phyloP scores from a whole-genome alignment of 192 early-diverging fungal species.

The Phlyctochytrium planicorne region DNA sequence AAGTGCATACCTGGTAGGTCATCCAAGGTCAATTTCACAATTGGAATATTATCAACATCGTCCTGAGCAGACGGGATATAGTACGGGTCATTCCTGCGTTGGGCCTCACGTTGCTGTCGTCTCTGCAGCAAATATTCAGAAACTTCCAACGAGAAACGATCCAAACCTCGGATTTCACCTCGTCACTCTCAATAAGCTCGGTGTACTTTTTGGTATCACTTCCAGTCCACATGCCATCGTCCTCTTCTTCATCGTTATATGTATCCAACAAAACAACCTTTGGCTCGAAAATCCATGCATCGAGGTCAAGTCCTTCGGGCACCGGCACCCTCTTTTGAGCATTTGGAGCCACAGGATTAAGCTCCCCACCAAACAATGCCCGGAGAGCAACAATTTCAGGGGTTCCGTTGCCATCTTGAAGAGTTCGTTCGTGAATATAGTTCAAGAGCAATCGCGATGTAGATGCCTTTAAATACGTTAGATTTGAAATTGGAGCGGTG shows the following conservation, averaged over 20 bases:
- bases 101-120: slow-evolving; percentile 36
- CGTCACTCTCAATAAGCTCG: neutral
- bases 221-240: slow-evolving; percentile 3
- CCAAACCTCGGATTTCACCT: slow-evolving; percentile 9
- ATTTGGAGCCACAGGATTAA: slow-evolving; percentile 86
- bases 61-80: slow-evolving; percentile 58
- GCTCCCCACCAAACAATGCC: slow-evolving; percentile 67
- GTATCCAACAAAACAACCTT: slow-evolving; percentile 43
- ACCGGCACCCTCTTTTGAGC: slow-evolving; percentile 89
- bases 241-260: neutral
- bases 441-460: slow-evolving; percentile 6
- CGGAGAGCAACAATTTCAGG: neutral
- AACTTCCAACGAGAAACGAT: slow-evolving; percentile 1
- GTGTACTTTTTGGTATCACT: neutral
- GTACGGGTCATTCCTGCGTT: slow-evolving; percentile 60
- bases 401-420: too few species aligned
- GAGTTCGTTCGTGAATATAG: too few species aligned
- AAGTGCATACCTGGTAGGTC: neutral
- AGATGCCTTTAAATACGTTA: slow-evolving; percentile 2
- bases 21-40: slow-evolving; percentile 57
- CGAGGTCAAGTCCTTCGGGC: slow-evolving; percentile 82
- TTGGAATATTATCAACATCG: slow-evolving; percentile 80
- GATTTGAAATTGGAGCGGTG: too few species aligned
- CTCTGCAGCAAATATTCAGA: slow-evolving; percentile 14
- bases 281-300: slow-evolving; percentile 74